Conservation (phyloP, 73 alveolate species). For the Tetrahymena thermophila region DNA sequence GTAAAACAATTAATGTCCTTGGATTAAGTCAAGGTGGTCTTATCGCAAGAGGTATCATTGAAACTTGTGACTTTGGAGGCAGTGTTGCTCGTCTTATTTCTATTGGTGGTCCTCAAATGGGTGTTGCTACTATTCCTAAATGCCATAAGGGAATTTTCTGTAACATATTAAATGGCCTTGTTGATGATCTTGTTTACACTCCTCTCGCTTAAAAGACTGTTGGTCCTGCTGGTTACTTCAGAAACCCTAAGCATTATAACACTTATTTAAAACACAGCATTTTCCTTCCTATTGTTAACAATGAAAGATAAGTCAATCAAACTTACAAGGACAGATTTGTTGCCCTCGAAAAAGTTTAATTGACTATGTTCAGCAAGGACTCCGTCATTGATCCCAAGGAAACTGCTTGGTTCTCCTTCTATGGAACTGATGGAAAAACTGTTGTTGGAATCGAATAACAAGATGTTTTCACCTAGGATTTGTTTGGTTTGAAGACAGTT, state of each 20-base stretch:
- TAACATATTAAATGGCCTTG: slow-evolving; percentile 41
- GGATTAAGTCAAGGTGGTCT: slow-evolving; percentile 85
- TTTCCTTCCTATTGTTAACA: slow-evolving; percentile 58
- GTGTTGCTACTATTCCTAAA: slow-evolving; percentile 64
- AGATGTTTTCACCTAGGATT: slow-evolving; percentile 62
- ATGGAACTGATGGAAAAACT: slow-evolving; percentile 44
- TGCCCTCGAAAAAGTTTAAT: slow-evolving; percentile 47
- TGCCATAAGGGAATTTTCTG: slow-evolving; percentile 61
- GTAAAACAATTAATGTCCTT: slow-evolving; percentile 66
- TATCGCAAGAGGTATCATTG: slow-evolving; percentile 79
- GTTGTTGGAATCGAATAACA: slow-evolving; percentile 51
- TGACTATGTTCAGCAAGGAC: slow-evolving; percentile 65
- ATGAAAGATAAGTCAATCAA: slow-evolving; percentile 44
- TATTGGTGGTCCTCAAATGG: slow-evolving; percentile 84
- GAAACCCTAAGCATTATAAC: slow-evolving; percentile 55
- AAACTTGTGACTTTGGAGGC: slow-evolving; percentile 75
- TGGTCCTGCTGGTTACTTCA: slow-evolving; percentile 90
- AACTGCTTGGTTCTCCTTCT: slow-evolving; percentile 64
- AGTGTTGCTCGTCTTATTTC: slow-evolving; percentile 58
- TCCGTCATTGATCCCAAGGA: slow-evolving; percentile 69
- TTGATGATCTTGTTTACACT: slow-evolving; percentile 50
- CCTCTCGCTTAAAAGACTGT: slow-evolving; percentile 46
- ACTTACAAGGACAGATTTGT: slow-evolving; percentile 48
- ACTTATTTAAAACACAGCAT: slow-evolving; percentile 40
- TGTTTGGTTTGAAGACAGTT: slow-evolving; percentile 70